These are phyloP conservation scores for Malassezia yamatoensis DNA, from an alignment of 1,284 basidiomycete genomes.

Conservation along the genomic window DNA sequence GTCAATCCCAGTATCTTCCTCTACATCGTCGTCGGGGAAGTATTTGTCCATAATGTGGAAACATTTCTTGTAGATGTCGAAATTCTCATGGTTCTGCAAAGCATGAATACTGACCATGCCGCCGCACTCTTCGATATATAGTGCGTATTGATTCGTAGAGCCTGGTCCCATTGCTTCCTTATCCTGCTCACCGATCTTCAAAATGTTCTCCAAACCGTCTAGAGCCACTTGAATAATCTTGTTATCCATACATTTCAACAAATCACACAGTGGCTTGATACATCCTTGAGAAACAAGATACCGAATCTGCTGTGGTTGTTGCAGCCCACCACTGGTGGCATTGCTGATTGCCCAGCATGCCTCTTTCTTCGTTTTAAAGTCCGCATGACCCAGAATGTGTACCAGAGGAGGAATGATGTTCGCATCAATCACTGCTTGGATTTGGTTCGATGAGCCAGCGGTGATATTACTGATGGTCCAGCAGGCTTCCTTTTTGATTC, in stretches of 20 bases:
- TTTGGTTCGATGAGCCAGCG: conserved; percentile 89
- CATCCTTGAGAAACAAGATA: conserved; percentile 96
- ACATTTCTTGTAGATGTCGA: conserved; percentile 98
- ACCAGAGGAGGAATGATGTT: conserved; percentile 92
- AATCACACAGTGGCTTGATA: conserved; percentile 95
- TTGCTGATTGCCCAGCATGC: conserved; percentile 99
- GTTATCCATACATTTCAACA: conserved; percentile 96
- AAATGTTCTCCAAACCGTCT: conserved; percentile 94
- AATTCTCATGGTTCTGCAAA: conserved; percentile 96
- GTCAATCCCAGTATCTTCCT: conserved; percentile 58
- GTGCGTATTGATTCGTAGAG: conserved; percentile 81
- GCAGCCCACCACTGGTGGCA: conserved; percentile 92
- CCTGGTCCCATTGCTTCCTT: conserved; percentile 73
- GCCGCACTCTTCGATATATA: conserved; percentile 87
- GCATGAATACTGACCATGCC: conserved; percentile 96
- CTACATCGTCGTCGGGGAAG: conserved; percentile 52
- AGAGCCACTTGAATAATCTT: conserved; percentile 98
- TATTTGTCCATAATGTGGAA: conserved; percentile 68
- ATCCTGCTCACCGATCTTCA: conserved; percentile 96
- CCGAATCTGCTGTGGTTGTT: conserved; percentile 92
- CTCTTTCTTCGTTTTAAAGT: conserved; percentile 99
- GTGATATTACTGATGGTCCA: conserved; percentile 99
- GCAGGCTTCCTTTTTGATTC: conserved; percentile 86
- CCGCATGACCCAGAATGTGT: conserved; percentile 92
- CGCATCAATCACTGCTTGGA: conserved; percentile 66